Conservation (phyloP, 2,329 filamentous ascomycete genomes). For the Plenodomus tracheiphilus region DNA sequence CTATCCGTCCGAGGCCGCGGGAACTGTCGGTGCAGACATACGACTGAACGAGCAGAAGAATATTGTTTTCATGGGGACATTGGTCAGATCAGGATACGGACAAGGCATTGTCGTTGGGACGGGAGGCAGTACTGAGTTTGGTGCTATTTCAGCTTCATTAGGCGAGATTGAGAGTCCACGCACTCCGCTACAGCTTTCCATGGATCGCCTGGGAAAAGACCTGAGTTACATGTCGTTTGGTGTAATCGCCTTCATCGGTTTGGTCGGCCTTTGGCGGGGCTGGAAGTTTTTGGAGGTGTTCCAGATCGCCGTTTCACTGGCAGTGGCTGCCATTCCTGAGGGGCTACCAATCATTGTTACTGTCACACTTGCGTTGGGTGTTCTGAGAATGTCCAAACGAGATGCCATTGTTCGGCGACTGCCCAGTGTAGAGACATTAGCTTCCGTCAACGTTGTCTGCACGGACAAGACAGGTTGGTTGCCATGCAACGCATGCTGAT, state of each 20-base stretch:
- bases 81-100: constrained; percentile 92
- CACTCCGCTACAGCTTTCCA: constrained; percentile 90
- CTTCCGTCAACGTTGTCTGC: constrained; percentile 99
- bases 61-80: constrained; percentile 96
- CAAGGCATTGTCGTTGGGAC: constrained; percentile 98
- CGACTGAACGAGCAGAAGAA: constrained; percentile 78
- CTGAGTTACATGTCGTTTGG: constrained; percentile 95
- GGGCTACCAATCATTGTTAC: constrained; percentile 98
- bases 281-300: constrained; percentile 92
- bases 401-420: constrained; percentile 94
- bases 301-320: constrained; percentile 93
- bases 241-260: constrained; percentile 89
- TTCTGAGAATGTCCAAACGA: constrained; percentile 92
- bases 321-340: constrained; percentile 94
- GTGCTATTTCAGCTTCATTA: constrained; percentile 90
- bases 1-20: constrained; percentile 61
- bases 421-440: constrained; percentile 95
- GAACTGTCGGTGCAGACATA: constrained; percentile 65
- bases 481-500: neutral
- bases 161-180: constrained; percentile 94
- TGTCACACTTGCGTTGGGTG: constrained; percentile 90
- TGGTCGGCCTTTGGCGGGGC: constrained; percentile 88
- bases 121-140: constrained; percentile 90
- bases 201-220: constrained; percentile 96
- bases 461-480: constrained; percentile 86